Evolutionary conservation across 2,329 filamentous ascomycete species (phyloP).

Genomic region (Penicillium polonicum): DNA sequence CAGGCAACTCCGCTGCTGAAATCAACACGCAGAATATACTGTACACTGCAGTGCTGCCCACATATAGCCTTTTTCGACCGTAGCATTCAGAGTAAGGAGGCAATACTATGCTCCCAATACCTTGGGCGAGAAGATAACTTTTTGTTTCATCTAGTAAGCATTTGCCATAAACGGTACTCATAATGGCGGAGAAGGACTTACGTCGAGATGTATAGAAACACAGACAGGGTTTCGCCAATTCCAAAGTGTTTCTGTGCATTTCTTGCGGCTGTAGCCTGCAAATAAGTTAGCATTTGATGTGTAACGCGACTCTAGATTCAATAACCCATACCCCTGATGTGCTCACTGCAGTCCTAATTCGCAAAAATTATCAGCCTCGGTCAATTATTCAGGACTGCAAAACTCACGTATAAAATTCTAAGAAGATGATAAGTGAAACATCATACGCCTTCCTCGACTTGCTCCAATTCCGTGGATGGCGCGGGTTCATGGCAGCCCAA

Average conservation of each 20-base stretch:
- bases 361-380: too few relatives aligned
- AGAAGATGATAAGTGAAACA: neutral
- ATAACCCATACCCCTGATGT: too few relatives aligned
- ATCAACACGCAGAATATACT: neutral
- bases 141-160: too few relatives aligned
- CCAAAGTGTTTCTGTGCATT: neutral
- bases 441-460: neutral
- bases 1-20: neutral
- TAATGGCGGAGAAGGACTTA: neutral
- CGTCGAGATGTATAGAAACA: neutral
- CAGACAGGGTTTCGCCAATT: neutral
- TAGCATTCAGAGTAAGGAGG: neutral
- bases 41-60: neutral
- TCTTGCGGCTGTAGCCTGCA: neutral
- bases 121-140: neutral
- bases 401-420: too few relatives aligned
- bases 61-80: neutral
- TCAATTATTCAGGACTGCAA: neutral
- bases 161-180: too few relatives aligned
- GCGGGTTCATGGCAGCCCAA: neutral
- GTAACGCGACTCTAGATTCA: neutral
- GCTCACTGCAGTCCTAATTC: too few relatives aligned
- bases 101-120: neutral
- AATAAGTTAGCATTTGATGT: neutral
- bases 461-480: neutral